Conservation (phyloP, 805 yeast species). For the Cyberlindnera nakhonratchasimensis region DNA sequence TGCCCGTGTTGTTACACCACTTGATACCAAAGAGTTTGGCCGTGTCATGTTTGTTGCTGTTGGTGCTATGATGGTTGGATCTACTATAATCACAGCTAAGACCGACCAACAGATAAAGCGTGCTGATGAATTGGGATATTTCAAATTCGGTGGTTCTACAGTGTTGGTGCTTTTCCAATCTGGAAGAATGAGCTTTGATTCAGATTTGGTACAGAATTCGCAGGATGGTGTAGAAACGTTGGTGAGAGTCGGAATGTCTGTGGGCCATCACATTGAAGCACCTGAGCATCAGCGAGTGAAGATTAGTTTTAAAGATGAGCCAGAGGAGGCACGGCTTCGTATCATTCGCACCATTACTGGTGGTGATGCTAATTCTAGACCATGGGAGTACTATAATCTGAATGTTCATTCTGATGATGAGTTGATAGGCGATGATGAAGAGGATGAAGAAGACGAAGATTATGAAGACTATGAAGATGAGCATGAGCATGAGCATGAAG, state of each 20-base stretch:
- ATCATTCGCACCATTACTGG: slow-evolving; percentile 60
- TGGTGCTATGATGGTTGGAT: slow-evolving; percentile 99
- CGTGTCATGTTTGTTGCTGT: slow-evolving; percentile 73
- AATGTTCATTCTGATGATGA: slow-evolving; percentile 14
- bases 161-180: slow-evolving; percentile 62
- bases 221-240: slow-evolving; percentile 71
- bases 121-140: slow-evolving; percentile 88
- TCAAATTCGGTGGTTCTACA: slow-evolving; percentile 96
- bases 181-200: slow-evolving; percentile 55
- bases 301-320: slow-evolving; percentile 42
- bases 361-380: slow-evolving; percentile 32
- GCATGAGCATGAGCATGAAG: not conserved
- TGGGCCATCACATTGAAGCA: slow-evolving; percentile 64
- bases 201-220: slow-evolving; percentile 71
- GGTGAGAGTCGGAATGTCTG: slow-evolving; percentile 85
- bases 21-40: slow-evolving; percentile 76
- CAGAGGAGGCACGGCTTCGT: slow-evolving; percentile 43
- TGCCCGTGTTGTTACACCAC: slow-evolving; percentile 72
- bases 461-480: slow-evolving; percentile 2
- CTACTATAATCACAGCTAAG: slow-evolving; percentile 67
- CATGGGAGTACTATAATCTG: slow-evolving; percentile 29
- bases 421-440: slow-evolving; percentile 8
- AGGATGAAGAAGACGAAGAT: slow-evolving; percentile 5
- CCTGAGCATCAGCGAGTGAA: slow-evolving; percentile 48
- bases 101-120: slow-evolving; percentile 56